Evolutionary conservation across 768 basidiomycete genomes (phyloP).

Genomic region (Tulasnella sp.): DNA sequence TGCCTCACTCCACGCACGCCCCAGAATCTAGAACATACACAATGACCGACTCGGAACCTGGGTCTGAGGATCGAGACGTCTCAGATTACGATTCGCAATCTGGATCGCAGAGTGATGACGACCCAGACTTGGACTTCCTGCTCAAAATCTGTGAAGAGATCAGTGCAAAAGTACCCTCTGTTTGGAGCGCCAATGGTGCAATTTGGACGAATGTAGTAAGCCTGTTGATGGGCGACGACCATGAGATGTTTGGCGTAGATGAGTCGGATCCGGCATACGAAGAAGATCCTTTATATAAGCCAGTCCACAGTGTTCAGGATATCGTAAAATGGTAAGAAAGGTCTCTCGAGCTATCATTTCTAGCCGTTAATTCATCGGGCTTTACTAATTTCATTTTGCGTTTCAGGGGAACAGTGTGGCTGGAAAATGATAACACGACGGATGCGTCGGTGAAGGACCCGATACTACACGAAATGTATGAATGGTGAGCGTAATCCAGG

Average conservation of each 20-base stretch:
- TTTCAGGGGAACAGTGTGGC: not conserved
- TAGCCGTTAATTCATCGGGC: too few relatives aligned
- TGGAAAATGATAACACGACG: not conserved
- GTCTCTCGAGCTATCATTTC: too few relatives aligned
- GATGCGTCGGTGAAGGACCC: not conserved
- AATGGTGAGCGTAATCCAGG: not conserved
- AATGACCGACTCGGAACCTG: not conserved
- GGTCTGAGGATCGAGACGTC: not conserved
- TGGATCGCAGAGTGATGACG: not conserved
- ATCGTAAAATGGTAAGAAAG: not conserved
- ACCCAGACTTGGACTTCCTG: not conserved
- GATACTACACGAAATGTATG: not conserved
- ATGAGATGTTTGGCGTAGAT: too few relatives aligned
- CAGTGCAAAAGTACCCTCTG: not conserved
- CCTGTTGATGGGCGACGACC: not conserved
- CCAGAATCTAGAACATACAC: too few relatives aligned
- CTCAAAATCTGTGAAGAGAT: not conserved
- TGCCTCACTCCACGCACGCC: too few relatives aligned
- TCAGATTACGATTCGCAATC: not conserved
- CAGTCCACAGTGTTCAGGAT: not conserved
- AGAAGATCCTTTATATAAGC: not conserved
- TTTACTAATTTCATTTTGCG: not conserved
- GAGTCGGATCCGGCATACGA: too few relatives aligned
- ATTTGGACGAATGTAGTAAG: not conserved
- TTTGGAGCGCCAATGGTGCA: not conserved